Percentiles rank a stretch among this genome's conserved stretches.
phyloP scores from a whole-genome alignment of 2,329 filamentous ascomycete genomes.

The Acrocalymma vagum region DNA sequence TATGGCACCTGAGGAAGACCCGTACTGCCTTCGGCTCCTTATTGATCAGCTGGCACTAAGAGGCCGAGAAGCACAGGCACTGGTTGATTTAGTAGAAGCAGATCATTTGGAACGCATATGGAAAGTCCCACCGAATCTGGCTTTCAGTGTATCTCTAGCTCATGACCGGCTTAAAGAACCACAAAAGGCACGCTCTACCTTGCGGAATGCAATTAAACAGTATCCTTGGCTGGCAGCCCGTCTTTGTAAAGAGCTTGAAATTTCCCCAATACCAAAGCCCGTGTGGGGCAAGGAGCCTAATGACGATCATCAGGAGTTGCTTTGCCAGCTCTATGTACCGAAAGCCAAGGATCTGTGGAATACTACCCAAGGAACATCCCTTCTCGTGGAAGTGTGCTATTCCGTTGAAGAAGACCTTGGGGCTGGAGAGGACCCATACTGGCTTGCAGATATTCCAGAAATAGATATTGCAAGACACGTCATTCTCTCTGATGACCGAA shows the following conservation, averaged over 20 bases:
- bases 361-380: conserved; percentile 71
- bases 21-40: conserved; percentile 81
- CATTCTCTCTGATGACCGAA: conserved; percentile 77
- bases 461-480: conserved; percentile 75
- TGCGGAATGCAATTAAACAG: conserved; percentile 73
- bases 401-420: conserved; percentile 45
- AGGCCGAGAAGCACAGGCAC: conserved; percentile 77
- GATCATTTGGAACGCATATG: conserved; percentile 57
- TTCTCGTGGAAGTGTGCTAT: conserved; percentile 76
- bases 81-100: conserved; percentile 73
- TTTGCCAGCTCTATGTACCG: conserved; percentile 78
- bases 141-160: conserved; percentile 80
- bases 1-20: conserved; percentile 76
- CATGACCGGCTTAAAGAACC: conserved; percentile 74
- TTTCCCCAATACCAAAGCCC: conserved; percentile 77
- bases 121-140: conserved; percentile 72
- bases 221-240: conserved; percentile 87
- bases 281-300: conserved; percentile 83
- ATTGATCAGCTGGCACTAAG: conserved; percentile 87
- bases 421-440: conserved; percentile 39
- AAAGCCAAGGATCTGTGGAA: conserved; percentile 88
- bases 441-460: conserved; percentile 38
- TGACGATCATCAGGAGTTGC: conserved; percentile 71
- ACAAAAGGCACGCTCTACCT: conserved; percentile 69
- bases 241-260: conserved; percentile 80